Evolutionary conservation across 495 filamentous ascomycete species (phyloP), one percentile per base, ranked within the genome.

Genomic region (Lasiosphaeria hispida): DNA sequence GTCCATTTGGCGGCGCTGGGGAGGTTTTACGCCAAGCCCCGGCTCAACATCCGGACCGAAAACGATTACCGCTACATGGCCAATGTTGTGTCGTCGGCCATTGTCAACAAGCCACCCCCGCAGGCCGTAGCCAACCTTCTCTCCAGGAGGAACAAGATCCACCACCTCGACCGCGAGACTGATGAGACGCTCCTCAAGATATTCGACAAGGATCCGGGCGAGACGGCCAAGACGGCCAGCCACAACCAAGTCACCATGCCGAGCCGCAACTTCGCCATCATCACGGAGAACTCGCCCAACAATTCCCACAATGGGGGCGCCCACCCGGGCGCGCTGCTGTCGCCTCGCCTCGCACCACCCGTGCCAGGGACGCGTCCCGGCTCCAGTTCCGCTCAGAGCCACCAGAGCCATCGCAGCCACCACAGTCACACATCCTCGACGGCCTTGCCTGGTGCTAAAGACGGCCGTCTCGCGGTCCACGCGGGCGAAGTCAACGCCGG

Each of bases 31-130:
- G 92, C 91, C 1, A 95, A 91, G 62, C 85, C 89, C 1, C 88
- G 87, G 61, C 76, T 94, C 35, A 80, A 83, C 18, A 75, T 96
- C 40, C 73, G 88, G 13, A 91, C 91, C 61, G 89, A 96, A 69
- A 81, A 83, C 41, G 94, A 98, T 71, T 90, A 91, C 72, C 85
- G 94, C 55, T 98, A 98, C 69, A 97, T 97, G 84, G 88, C 87
- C 14, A 85, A 86, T 60, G 74, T 98, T 56, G 86, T 97, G 57
- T 92, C 90, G 1, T 97, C 92, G 0, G 91, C 91, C 42, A 80
- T 97, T 69, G 92, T 92, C 60, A 96, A 97, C 77, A 94, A 96
- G 74, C 93, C 93, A 7, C 93, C 93, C 1, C 91, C 93, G 14
- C 68, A 72, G 61, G 87, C 91, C 1, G 89, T 97, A n/a, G 91